Evolutionary conservation across 139 green algal genomes (phyloP).

Genomic region (Mesotaenium endlicherianum): DNA sequence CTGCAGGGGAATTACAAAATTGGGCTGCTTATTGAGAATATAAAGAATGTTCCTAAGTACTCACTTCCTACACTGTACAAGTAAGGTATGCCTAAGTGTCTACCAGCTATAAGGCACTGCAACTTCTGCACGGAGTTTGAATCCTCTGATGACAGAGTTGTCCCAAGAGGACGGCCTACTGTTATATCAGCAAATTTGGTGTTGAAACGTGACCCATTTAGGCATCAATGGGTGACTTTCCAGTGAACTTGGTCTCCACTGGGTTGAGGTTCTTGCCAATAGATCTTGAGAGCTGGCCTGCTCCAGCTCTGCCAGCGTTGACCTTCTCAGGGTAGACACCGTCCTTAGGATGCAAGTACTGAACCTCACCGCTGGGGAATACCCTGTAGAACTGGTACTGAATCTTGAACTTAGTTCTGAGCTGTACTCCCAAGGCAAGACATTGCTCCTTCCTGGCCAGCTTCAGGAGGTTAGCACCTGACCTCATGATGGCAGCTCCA

Average conservation of each 20-base stretch:
- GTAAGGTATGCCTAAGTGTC: no score
- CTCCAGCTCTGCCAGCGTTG: slow-evolving; percentile 81
- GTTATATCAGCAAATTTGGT: no score
- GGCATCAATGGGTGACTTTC: slow-evolving; percentile 63
- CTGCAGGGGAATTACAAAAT: no score
- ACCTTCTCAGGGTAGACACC: slow-evolving; percentile 99
- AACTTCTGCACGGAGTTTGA: no score
- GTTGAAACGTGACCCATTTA: slow-evolving; percentile 8
- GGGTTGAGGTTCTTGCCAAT: slow-evolving; percentile 96
- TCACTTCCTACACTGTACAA: no score
- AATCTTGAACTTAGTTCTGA: slow-evolving; percentile 97
- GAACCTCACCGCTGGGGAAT: slow-evolving; percentile 82
- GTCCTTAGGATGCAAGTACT: slow-evolving; percentile 99
- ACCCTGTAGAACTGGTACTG: slow-evolving; percentile 85
- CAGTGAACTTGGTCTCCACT: slow-evolving; percentile 87
- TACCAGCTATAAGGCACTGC: no score
- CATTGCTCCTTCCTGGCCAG: slow-evolving; percentile 98
- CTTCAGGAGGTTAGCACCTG: slow-evolving; percentile 98
- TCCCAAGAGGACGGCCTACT: no score
- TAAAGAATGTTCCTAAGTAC: no score
- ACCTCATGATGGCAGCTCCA: slow-evolving; percentile 96
- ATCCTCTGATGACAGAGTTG: no score
- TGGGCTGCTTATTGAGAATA: no score
- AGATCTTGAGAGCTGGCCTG: slow-evolving; percentile 85
- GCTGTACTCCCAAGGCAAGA: slow-evolving; percentile 89